These are phyloP conservation scores for Leccinum boreale DNA, from an alignment of 768 basidiomycete species.

Conservation along the genomic window DNA sequence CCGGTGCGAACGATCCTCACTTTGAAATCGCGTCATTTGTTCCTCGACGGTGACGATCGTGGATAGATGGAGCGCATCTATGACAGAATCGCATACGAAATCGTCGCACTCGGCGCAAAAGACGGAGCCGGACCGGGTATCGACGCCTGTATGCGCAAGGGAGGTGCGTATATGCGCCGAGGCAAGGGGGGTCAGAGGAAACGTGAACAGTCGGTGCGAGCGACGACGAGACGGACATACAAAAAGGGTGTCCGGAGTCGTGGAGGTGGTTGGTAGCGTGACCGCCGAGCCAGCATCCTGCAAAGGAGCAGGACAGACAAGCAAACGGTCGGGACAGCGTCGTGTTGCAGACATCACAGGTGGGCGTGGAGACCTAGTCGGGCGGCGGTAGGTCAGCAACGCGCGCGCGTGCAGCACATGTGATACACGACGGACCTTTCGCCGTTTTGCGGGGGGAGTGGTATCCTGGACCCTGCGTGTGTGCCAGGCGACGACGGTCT, in stretches of 20 bases:
- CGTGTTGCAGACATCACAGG: conserved; percentile 57
- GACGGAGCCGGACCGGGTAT: conserved; percentile 68
- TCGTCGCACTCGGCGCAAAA: conserved; percentile 76
- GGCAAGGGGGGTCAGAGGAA: background rate
- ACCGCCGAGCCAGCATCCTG: conserved; percentile 64
- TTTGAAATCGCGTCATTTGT: conserved; percentile 55
- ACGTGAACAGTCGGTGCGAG: background rate
- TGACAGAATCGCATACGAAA: conserved; percentile 58
- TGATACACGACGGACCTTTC: conserved; percentile 49
- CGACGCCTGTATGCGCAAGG: conserved; percentile 51
- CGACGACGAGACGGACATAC: conserved; percentile 40
- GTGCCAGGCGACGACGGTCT: conserved; percentile 54
- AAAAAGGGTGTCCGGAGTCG: conserved; percentile 57
- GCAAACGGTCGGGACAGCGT: conserved; percentile 63
- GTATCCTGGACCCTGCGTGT: conserved; percentile 44
- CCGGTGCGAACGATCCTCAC: background rate
- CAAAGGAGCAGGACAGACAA: conserved; percentile 68
- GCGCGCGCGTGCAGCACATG: background rate
- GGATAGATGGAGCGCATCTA: conserved; percentile 46
- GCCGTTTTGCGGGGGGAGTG: conserved; percentile 52
- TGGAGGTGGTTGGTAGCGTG: conserved; percentile 60
- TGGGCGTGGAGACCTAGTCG: conserved; percentile 51
- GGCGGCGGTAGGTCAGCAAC: background rate
- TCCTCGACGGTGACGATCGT: conserved; percentile 57
- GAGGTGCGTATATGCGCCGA: background rate